A percentile compares a stretch with the other conserved stretches of the same genome.
These are phyloP conservation scores for Mentha longifolia DNA, from an alignment of 257 asterid genomes.

Conservation along the genomic window DNA sequence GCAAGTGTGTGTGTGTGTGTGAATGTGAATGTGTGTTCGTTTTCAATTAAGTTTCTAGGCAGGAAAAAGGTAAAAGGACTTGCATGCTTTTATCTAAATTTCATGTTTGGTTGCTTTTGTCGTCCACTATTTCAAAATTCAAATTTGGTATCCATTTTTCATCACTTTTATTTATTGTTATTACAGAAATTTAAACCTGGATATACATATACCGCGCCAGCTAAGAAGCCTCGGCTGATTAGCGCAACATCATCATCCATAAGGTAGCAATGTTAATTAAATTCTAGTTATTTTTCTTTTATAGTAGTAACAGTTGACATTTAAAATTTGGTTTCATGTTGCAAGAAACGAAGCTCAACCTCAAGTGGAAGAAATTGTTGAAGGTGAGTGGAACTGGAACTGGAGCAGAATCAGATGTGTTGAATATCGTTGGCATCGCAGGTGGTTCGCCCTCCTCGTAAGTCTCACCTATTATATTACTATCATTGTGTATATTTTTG, in stretches of 20 bases:
- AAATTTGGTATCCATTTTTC: background rate
- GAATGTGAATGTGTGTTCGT: no score
- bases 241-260: slow-evolving; percentile 30
- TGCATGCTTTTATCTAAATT: background rate
- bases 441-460: slow-evolving; percentile 66
- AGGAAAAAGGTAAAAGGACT: background rate
- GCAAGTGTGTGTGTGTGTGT: background rate
- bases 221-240: slow-evolving; percentile 44
- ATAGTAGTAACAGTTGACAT: no score
- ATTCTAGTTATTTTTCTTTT: no score
- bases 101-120: background rate
- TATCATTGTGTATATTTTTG: no score
- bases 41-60: no score
- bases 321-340: slow-evolving; percentile 31
- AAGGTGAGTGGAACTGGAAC: slow-evolving; percentile 26
- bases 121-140: background rate
- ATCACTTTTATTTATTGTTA: background rate
- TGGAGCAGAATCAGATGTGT: slow-evolving; percentile 30
- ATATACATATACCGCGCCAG: slow-evolving; percentile 54
- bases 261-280: slow-evolving; percentile 42
- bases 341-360: slow-evolving; percentile 39
- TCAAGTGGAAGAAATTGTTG: slow-evolving; percentile 34
- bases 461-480: slow-evolving; percentile 26
- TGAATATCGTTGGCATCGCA: slow-evolving; percentile 45
- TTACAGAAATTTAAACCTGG: slow-evolving; percentile 83